These are phyloP conservation scores for Tremella yokohamensis DNA, from an alignment of 768 basidiomycete species.

Conservation along the genomic window DNA sequence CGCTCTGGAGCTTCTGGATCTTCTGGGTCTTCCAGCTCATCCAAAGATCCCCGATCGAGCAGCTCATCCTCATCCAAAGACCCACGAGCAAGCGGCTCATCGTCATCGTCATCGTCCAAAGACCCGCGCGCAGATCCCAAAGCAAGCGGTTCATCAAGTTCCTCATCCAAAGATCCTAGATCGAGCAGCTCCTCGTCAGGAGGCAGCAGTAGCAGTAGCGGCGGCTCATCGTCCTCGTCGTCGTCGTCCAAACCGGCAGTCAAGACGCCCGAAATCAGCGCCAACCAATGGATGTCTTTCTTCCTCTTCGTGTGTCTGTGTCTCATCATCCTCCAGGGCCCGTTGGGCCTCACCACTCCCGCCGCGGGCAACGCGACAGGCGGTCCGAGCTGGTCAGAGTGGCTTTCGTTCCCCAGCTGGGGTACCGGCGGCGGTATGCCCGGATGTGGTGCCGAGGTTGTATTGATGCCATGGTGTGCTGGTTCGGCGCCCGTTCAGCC, in stretches of 20 bases:
- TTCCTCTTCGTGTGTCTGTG: conserved; percentile 44
- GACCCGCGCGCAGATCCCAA: conserved; percentile 4
- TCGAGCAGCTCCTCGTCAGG: neutral
- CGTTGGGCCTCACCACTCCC: conserved; percentile 31
- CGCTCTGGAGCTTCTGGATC: too few relatives aligned
- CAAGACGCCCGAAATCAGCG: conserved; percentile 31
- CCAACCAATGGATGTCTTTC: conserved; percentile 46
- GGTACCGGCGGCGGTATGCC: conserved; percentile 21
- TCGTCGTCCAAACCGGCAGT: conserved; percentile 24
- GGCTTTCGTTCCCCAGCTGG: neutral
- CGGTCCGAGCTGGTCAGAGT: conserved; percentile 12
- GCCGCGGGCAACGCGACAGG: conserved; percentile 5
- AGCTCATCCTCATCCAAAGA: neutral
- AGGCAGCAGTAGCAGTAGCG: neutral
- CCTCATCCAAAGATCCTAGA: neutral
- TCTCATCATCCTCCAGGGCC: conserved; percentile 45
- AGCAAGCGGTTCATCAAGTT: neutral
- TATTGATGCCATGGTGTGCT: conserved; percentile 34
- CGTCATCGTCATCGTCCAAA: too few relatives aligned
- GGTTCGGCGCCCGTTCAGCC: neutral
- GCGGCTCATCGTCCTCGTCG: conserved; percentile 7
- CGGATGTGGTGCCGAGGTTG: conserved; percentile 29
- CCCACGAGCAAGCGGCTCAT: neutral
- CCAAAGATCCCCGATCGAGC: conserved; percentile 1
- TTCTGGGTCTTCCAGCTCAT: neutral